Evolutionary conservation across 352 stramenopile species (phyloP), one percentile per base, ranked within the genome.

Genomic region (Globisporangium okanoganense): DNA sequence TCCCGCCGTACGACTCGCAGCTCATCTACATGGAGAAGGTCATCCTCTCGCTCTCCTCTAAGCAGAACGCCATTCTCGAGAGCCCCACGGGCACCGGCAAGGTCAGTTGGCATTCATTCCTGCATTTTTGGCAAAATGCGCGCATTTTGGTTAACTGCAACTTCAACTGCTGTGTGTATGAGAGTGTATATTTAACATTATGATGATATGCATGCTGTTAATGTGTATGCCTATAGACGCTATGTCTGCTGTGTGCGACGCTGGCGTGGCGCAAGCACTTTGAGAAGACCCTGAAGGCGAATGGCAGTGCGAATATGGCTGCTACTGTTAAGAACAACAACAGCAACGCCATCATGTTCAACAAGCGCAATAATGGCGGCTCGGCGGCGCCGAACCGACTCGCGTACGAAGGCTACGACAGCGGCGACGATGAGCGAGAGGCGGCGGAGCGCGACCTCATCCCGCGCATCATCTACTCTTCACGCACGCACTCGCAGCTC

Each of bases 61-160:
- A 89, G 59, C 85, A 97, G 70, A 98, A 99, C 71, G 97, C 97
- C 9, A 88, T 99, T 47, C 80, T 99, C 24, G 97, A 99, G 78
- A 98, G 86, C 66, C 97, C 97, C 38, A 99, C 97, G 25, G 97
- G 97, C 52, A 99, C 97, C 0, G 97, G 97, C 54, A 99, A 99
- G 76, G 85, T 95, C 45, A 14, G 57, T 27, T 45, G 56, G 14
- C 5, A 22, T 35, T 35, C 16, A 3, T 16, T 0, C 25, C 38
- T 50, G n/a, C 43, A 44, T 44, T 31, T 7, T 14, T 22, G 1
- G 27, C 4, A 54, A 22, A 38, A 40, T 10, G 16, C 27, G 48
- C 22, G 27, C 25, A 7, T 43, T 41, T 43, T n/a, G 36, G 1
- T 18, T n/a, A n/a, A 43, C 3, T 43, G 36, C 40, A 45, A 45